Percentiles rank a stretch among this genome's conserved stretches.
These are phyloP conservation scores for Colletotrichum shisoi DNA, from an alignment of 2,329 filamentous ascomycete species.

Conservation along the genomic window DNA sequence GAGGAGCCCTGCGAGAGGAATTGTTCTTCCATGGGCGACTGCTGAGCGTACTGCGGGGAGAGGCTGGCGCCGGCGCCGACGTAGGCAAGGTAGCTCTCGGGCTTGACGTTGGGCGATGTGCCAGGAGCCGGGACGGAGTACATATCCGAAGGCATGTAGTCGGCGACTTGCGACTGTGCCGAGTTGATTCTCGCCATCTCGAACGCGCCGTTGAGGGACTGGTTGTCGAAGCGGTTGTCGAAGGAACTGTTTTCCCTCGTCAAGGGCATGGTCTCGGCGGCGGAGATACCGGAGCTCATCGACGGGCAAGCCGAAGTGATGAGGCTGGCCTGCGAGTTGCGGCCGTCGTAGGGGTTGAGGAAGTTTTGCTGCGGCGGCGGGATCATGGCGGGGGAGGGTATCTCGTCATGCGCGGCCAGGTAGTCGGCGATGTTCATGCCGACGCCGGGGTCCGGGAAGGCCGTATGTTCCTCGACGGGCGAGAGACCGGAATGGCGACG, in stretches of 20 bases:
- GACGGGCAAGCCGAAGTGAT: conserved; percentile 54
- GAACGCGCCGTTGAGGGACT: conserved; percentile 44
- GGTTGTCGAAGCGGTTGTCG: conserved; percentile 44
- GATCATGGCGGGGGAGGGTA: conserved; percentile 43
- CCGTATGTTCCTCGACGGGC: conserved; percentile 49
- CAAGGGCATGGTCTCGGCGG: conserved; percentile 52
- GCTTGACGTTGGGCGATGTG: conserved; percentile 45
- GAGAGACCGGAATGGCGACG: conserved; percentile 44
- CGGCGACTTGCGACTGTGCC: conserved; percentile 47
- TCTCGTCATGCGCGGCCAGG: conserved; percentile 46
- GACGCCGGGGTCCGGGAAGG: conserved; percentile 43
- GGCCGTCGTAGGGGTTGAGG: conserved; percentile 41
- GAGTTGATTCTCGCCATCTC: conserved; percentile 53
- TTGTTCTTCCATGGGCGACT: conserved; percentile 44
- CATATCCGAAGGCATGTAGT: conserved; percentile 43
- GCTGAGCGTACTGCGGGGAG: conserved; percentile 45
- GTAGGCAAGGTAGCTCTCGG: conserved; percentile 48
- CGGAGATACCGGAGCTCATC: conserved; percentile 53
- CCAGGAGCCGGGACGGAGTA: conserved; percentile 38
- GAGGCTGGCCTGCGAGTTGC: conserved; percentile 41
- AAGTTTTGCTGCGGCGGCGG: conserved; percentile 40
- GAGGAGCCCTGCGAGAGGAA: conserved; percentile 44
- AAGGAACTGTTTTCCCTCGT: conserved; percentile 55
- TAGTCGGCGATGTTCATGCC: conserved; percentile 53
- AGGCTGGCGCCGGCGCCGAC: conserved; percentile 52